A percentile compares a stretch with the other conserved stretches of the same genome.
phyloP scores from a whole-genome alignment of 345 rosid species.

The Aethionema arabicum region DNA sequence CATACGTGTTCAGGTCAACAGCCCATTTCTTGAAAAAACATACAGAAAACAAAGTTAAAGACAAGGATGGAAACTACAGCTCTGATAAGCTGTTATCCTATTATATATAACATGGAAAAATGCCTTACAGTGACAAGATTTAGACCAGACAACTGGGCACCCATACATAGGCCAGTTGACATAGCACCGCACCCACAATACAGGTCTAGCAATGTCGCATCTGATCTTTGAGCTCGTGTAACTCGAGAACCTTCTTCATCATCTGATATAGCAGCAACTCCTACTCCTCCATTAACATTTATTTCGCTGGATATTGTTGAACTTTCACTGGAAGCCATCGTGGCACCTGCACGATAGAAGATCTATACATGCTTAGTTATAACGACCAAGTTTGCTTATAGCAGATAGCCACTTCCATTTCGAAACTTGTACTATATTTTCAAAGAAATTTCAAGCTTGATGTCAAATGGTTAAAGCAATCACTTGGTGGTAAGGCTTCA shows the following conservation, averaged over 20 bases:
- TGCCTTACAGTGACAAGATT: slow-evolving; percentile 60
- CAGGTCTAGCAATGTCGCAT: slow-evolving; percentile 55
- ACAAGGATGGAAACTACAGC: background rate
- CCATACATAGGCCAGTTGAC: slow-evolving; percentile 82
- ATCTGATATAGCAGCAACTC: slow-evolving; percentile 14
- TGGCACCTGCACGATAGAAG: slow-evolving; percentile 34
- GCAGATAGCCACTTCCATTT: background rate
- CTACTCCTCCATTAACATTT: slow-evolving; percentile 23
- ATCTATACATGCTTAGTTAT: background rate
- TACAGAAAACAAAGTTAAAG: background rate
- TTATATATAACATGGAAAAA: slow-evolving; percentile 2
- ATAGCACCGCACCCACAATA: slow-evolving; percentile 90
- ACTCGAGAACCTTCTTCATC: slow-evolving; percentile 23
- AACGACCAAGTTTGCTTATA: too few species aligned
- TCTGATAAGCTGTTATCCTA: background rate
- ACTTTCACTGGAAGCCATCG: slow-evolving; percentile 34
- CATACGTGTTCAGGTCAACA: slow-evolving; percentile 58
- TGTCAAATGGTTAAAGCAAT: background rate
- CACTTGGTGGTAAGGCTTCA: slow-evolving; percentile 32
- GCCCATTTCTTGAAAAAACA: slow-evolving; percentile 62
- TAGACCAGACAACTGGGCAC: slow-evolving; percentile 52
- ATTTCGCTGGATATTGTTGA: slow-evolving; percentile 52
- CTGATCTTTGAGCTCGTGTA: slow-evolving; percentile 19
- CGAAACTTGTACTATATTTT: background rate
- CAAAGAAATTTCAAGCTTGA: slow-evolving; percentile 3